These are phyloP conservation scores for Aspergillus proliferans DNA, from an alignment of 2,329 filamentous ascomycete genomes.

Conservation along the genomic window DNA sequence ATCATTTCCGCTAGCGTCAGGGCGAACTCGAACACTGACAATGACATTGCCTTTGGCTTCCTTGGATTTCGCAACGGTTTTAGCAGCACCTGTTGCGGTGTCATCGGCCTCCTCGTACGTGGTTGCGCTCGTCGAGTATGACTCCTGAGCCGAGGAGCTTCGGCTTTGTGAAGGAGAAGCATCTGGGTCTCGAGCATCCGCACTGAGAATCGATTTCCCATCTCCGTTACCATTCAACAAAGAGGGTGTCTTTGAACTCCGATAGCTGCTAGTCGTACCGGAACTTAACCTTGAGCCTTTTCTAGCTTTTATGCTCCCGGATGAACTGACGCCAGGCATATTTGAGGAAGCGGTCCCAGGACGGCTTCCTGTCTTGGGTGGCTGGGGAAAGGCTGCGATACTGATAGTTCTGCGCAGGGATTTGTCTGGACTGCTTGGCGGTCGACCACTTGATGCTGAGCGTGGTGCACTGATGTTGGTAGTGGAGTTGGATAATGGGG, in stretches of 20 bases:
- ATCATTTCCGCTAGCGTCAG: constrained; percentile 61
- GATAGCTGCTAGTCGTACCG: constrained; percentile 46
- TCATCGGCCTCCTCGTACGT: constrained; percentile 77
- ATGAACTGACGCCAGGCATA: constrained; percentile 23
- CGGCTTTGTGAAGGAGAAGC: constrained; percentile 82
- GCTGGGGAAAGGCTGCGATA: constrained; percentile 89
- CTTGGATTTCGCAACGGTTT: constrained; percentile 37
- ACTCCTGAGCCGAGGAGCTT: constrained; percentile 86
- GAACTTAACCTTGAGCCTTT: constrained; percentile 55
- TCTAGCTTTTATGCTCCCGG: constrained; percentile 40
- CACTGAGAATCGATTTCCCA: constrained; percentile 63
- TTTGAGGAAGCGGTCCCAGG: constrained; percentile 51
- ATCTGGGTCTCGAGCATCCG: constrained; percentile 62
- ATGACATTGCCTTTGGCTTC: constrained; percentile 92
- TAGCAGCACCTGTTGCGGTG: constrained; percentile 24
- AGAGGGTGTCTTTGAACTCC: constrained; percentile 57
- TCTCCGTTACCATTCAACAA: constrained; percentile 74
- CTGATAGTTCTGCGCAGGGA: constrained; percentile 80
- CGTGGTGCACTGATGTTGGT: constrained; percentile 53
- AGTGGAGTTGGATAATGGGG: constrained; percentile 43
- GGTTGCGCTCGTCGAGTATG: constrained; percentile 83
- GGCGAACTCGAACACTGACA: constrained; percentile 88
- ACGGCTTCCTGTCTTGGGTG: constrained; percentile 64
- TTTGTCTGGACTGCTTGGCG: constrained; percentile 52
- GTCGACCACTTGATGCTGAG: constrained; percentile 51